phyloP scores from a whole-genome alignment of 2,329 filamentous ascomycete species.

The Diaporthe sp. region DNA sequence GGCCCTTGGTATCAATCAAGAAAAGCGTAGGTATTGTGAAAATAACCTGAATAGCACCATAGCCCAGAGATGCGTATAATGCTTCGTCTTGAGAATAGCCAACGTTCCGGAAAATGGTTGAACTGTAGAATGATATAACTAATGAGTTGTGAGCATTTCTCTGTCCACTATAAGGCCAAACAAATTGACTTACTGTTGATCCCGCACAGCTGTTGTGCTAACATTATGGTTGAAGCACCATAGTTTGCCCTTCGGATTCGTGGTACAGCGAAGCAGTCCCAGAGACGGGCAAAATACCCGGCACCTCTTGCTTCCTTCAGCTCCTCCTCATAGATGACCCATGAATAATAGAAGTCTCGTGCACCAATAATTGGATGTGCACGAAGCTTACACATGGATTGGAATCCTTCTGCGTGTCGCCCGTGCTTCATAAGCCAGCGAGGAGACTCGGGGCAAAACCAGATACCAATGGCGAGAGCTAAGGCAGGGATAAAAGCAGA shows the following conservation, averaged over 20 bases:
- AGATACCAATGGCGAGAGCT: slow-evolving; percentile 72
- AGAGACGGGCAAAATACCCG: slow-evolving; percentile 73
- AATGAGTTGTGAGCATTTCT: not conserved
- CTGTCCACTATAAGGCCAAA: not conserved
- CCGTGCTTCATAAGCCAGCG: slow-evolving; percentile 78
- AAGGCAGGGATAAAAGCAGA: slow-evolving; percentile 73
- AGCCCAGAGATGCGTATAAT: slow-evolving; percentile 74
- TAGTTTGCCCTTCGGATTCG: slow-evolving; percentile 79
- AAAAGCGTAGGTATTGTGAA: slow-evolving; percentile 49
- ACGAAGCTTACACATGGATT: slow-evolving; percentile 65
- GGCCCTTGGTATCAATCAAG: slow-evolving; percentile 50
- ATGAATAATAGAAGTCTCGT: slow-evolving; percentile 74
- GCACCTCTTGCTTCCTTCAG: slow-evolving; percentile 57
- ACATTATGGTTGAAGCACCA: slow-evolving; percentile 86
- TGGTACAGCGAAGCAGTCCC: slow-evolving; percentile 77
- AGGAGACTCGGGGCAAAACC: slow-evolving; percentile 76
- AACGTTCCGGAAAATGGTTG: slow-evolving; percentile 72
- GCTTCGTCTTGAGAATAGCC: slow-evolving; percentile 69
- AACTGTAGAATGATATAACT: slow-evolving; percentile 81
- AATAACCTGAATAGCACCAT: slow-evolving; percentile 57
- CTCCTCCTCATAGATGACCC: slow-evolving; percentile 70
- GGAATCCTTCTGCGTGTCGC: slow-evolving; percentile 72
- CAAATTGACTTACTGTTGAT: slow-evolving; percentile 65
- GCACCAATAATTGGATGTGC: slow-evolving; percentile 70
- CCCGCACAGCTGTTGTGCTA: slow-evolving; percentile 71